Evolutionary conservation across 2,329 filamentous ascomycete species (phyloP).

Genomic region (Talaromyces sp.): DNA sequence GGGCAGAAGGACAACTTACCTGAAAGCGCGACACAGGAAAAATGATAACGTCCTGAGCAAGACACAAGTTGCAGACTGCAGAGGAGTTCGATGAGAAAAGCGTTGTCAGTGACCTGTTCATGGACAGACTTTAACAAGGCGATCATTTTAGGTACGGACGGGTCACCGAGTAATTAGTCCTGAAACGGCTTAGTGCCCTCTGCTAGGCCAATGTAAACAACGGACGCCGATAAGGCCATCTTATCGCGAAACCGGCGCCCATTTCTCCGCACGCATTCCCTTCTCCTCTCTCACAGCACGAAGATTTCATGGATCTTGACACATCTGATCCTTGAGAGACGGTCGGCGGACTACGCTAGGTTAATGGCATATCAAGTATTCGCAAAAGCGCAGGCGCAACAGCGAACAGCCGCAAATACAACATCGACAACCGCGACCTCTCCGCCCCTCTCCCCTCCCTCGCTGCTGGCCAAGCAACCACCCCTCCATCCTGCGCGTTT

Average conservation of each 20-base stretch:
- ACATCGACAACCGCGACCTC: slow-evolving; percentile 23
- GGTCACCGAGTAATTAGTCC: neutral
- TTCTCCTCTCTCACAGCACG: neutral
- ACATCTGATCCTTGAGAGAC: neutral
- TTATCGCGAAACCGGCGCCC: slow-evolving; percentile 1
- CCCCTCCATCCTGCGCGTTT: slow-evolving; percentile 33
- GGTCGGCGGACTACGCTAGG: neutral
- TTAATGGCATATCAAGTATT: slow-evolving; percentile 40
- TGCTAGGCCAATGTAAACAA: neutral
- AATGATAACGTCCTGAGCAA: neutral
- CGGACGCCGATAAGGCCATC: slow-evolving; percentile 10
- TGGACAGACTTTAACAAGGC: slow-evolving; percentile 1
- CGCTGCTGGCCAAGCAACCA: slow-evolving; percentile 22
- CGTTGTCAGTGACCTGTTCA: neutral
- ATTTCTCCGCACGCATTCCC: slow-evolving; percentile 8
- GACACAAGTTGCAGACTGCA: neutral
- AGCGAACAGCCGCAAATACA: slow-evolving; percentile 20
- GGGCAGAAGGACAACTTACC: neutral
- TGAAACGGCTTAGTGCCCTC: neutral
- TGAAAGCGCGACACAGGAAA: neutral
- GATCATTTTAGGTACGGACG: slow-evolving; percentile 6
- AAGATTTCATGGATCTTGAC: neutral
- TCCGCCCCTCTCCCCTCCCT: slow-evolving; percentile 24
- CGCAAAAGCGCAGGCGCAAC: slow-evolving; percentile 31
- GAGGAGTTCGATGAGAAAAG: neutral